These are phyloP conservation scores for Vitis rotundifolia DNA, from an alignment of 164 flowering plant species.

Conservation along the genomic window DNA sequence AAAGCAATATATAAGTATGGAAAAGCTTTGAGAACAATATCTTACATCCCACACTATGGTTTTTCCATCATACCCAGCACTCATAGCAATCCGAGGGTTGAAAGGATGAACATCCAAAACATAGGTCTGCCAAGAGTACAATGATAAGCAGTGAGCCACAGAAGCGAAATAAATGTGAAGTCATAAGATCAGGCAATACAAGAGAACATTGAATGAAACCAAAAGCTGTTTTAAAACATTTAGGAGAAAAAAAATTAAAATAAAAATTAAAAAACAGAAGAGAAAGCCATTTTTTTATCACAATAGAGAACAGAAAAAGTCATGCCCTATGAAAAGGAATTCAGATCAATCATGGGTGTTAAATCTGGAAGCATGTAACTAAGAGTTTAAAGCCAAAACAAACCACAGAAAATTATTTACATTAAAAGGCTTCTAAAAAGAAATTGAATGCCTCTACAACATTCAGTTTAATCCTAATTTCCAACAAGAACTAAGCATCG, in stretches of 20 bases:
- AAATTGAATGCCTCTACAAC: too few relatives aligned
- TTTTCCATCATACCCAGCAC: slow-evolving; percentile 98
- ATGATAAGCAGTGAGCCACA: slow-evolving; percentile 8
- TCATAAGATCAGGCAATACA: neutral
- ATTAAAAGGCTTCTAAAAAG: neutral
- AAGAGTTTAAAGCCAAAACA: neutral
- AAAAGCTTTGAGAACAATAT: slow-evolving; percentile 16
- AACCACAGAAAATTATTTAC: slow-evolving; percentile 1
- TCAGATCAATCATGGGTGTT: too few relatives aligned
- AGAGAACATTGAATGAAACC: too few relatives aligned
- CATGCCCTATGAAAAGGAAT: too few relatives aligned
- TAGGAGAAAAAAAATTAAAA: too few relatives aligned
- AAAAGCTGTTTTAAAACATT: too few relatives aligned
- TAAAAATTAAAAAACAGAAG: too few relatives aligned
- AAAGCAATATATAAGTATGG: neutral
- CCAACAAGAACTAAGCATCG: too few relatives aligned
- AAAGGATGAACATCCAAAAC: slow-evolving; percentile 99
- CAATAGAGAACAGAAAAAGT: too few relatives aligned
- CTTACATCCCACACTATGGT: slow-evolving; percentile 98
- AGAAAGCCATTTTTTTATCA: too few relatives aligned
- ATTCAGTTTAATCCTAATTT: too few relatives aligned
- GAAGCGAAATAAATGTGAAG: slow-evolving; percentile 3
- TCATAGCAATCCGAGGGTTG: slow-evolving; percentile 98
- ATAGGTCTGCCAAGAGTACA: slow-evolving; percentile 66
- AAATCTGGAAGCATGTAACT: neutral